A percentile compares a stretch with the other conserved stretches of the same genome.
Evolutionary conservation across 805 yeast genomes (phyloP).

Genomic region (Saturnispora dispora): DNA sequence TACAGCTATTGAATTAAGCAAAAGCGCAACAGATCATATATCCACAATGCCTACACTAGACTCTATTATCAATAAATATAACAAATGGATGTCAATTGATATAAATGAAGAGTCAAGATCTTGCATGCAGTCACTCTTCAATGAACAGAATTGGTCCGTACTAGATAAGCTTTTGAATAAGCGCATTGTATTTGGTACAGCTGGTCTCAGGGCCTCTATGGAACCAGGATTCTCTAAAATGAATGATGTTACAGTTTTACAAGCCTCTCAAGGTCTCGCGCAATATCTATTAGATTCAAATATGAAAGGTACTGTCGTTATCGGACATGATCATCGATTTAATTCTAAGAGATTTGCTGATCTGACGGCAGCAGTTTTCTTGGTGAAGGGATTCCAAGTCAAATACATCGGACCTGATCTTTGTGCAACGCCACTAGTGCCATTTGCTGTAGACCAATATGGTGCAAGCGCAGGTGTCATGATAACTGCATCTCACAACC

Average conservation of each 20-base stretch:
- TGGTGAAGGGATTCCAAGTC: conserved; percentile 60
- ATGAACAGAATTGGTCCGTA: conserved; percentile 30
- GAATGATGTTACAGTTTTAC: conserved; percentile 83
- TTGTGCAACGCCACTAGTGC: conserved; percentile 83
- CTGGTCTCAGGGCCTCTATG: conserved; percentile 84
- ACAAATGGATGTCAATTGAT: conserved; percentile 3
- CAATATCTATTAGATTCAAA: conserved; percentile 32
- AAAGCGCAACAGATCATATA: neutral
- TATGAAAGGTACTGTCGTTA: conserved; percentile 41
- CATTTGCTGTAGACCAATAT: conserved; percentile 63
- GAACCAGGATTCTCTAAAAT: conserved; percentile 83
- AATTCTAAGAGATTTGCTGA: conserved; percentile 74
- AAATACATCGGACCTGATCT: conserved; percentile 40
- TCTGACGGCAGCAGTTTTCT: conserved; percentile 66
- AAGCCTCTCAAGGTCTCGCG: conserved; percentile 81
- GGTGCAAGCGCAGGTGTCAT: conserved; percentile 75
- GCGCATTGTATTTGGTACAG: conserved; percentile 86
- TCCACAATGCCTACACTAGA: neutral
- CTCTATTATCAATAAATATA: neutral
- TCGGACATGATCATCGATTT: conserved; percentile 89
- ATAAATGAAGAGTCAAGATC: neutral
- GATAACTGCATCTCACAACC: conserved; percentile 88
- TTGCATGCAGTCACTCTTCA: conserved; percentile 11
- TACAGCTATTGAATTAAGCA: neutral
- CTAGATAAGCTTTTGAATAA: conserved; percentile 42